Percentiles rank a stretch among this genome's conserved stretches.
phyloP scores from a whole-genome alignment of 2,329 filamentous ascomycete species.

The Immersiporthe knoxdaviesiana region DNA sequence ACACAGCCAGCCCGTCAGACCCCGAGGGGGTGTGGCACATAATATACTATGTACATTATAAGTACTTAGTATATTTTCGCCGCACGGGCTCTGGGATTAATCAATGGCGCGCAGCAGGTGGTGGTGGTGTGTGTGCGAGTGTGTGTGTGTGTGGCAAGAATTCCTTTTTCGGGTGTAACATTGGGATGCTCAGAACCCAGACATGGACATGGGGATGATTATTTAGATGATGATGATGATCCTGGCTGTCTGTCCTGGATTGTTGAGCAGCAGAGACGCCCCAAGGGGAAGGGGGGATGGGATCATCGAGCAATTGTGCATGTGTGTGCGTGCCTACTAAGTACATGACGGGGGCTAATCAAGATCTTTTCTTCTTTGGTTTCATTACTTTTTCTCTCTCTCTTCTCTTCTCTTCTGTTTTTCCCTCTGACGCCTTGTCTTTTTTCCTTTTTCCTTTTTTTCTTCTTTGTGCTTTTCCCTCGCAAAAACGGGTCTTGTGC shows the following conservation, averaged over 20 bases:
- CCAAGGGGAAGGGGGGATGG: background rate
- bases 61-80: background rate
- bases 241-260: background rate
- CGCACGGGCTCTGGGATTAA: background rate
- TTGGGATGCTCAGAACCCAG: background rate
- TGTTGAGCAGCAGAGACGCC: background rate
- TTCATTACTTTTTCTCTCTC: background rate
- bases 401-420: background rate
- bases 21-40: no score
- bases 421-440: no score
- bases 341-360: background rate
- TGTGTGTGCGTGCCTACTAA: background rate
- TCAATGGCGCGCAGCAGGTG: conserved; percentile 1
- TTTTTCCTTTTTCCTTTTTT: background rate
- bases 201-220: background rate
- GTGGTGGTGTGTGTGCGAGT: no score
- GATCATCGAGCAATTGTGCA: background rate
- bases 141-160: background rate
- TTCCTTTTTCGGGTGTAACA: background rate
- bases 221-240: background rate
- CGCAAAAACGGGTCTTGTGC: background rate
- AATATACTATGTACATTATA: background rate
- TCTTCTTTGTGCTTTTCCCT: background rate
- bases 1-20: background rate
- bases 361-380: background rate